Evolutionary conservation across 768 basidiomycete genomes (phyloP).

Genomic region (Kwoniella pini): DNA sequence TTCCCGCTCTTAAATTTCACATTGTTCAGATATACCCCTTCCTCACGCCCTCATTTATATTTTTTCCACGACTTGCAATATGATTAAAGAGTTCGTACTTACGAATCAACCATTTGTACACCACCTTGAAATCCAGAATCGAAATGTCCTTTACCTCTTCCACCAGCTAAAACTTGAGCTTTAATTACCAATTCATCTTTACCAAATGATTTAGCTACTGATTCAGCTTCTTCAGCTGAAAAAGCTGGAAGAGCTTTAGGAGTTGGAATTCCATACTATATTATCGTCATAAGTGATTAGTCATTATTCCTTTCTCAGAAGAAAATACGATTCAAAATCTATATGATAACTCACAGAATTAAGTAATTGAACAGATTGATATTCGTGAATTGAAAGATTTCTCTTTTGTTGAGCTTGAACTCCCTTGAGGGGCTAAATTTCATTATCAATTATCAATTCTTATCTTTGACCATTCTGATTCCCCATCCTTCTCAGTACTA

Average conservation of each 20-base stretch:
- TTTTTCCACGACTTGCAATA: too few relatives aligned
- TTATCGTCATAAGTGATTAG: too few relatives aligned
- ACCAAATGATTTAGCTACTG: constrained; percentile 89
- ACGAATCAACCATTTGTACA: constrained; percentile 92
- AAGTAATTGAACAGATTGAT: constrained; percentile 91
- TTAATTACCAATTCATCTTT: constrained; percentile 86
- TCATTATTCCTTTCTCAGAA: not conserved
- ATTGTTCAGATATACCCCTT: too few relatives aligned
- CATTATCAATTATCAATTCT: not conserved
- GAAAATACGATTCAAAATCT: constrained; percentile 3
- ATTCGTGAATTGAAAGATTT: constrained; percentile 94
- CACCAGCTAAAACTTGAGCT: constrained; percentile 97
- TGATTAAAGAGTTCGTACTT: constrained; percentile 27
- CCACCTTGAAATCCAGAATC: constrained; percentile 91
- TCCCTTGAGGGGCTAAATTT: constrained; percentile 20
- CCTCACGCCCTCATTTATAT: too few relatives aligned
- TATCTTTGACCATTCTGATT: too few relatives aligned
- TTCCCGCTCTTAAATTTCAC: too few relatives aligned
- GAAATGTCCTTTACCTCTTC: constrained; percentile 96
- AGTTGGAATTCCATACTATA: constrained; percentile 89
- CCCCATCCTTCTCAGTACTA: not conserved
- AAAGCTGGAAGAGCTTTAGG: constrained; percentile 87
- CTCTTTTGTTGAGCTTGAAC: constrained; percentile 65
- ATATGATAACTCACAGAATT: constrained; percentile 85
- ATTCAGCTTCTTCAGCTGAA: constrained; percentile 82